These are phyloP conservation scores for Plasmodium relictum DNA, from an alignment of 169 alveolate species.

Conservation along the genomic window DNA sequence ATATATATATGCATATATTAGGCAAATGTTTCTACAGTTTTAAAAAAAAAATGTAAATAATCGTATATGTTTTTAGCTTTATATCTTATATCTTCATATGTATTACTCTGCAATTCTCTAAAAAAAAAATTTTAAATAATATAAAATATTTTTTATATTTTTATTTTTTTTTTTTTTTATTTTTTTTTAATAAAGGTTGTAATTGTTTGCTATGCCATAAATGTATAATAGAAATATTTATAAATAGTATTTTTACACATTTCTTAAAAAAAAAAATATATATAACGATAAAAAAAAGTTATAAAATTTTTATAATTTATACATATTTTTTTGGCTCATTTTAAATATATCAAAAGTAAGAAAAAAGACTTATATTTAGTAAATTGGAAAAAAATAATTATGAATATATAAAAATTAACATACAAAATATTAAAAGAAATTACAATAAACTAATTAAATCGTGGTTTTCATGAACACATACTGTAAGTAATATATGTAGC, in stretches of 20 bases:
- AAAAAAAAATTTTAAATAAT: background rate
- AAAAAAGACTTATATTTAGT: too few relatives aligned
- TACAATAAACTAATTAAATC: background rate
- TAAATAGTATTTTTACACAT: too few relatives aligned
- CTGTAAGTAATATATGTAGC: background rate
- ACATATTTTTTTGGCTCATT: background rate
- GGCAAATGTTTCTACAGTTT: constrained; percentile 65
- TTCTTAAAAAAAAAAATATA: background rate
- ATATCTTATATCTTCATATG: constrained; percentile 69
- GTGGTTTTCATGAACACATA: background rate
- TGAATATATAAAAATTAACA: too few relatives aligned
- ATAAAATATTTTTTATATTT: background rate
- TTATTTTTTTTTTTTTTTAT: constrained; percentile 2
- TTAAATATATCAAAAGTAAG: too few relatives aligned
- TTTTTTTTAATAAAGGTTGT: background rate
- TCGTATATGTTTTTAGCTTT: constrained; percentile 74
- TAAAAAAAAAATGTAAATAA: constrained; percentile 75
- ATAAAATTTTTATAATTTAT: background rate
- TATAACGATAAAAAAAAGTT: too few relatives aligned
- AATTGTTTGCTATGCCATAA: too few relatives aligned
- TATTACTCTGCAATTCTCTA: constrained; percentile 71
- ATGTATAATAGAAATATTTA: too few relatives aligned
- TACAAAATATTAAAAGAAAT: background rate
- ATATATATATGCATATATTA: constrained; percentile 4
- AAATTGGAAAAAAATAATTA: too few relatives aligned